These are phyloP conservation scores for Pyrus bretschneideri DNA, from an alignment of 306 rosid genomes.

Conservation along the genomic window DNA sequence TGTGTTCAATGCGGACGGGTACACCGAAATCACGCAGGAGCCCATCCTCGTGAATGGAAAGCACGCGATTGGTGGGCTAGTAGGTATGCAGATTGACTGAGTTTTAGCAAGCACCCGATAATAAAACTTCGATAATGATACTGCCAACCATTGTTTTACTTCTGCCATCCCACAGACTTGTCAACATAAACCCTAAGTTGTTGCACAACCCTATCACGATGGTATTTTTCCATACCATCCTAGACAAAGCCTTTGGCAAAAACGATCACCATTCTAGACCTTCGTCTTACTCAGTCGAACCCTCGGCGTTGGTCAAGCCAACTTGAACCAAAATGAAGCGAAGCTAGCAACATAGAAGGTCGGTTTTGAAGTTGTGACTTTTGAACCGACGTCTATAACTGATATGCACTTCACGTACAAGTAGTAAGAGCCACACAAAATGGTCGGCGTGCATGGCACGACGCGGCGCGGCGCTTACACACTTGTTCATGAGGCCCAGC, in stretches of 20 bases:
- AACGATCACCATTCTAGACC: not conserved
- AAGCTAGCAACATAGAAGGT: conserved; percentile 5
- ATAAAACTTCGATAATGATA: conserved; percentile 38
- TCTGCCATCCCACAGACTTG: conserved; percentile 32
- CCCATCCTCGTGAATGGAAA: conserved; percentile 26
- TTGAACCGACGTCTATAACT: not conserved
- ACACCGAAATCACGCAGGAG: not conserved
- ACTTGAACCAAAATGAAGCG: conserved; percentile 6
- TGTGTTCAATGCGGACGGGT: no score
- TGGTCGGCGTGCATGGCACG: conserved; percentile 1
- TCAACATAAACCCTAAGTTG: conserved; percentile 22
- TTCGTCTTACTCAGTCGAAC: not conserved
- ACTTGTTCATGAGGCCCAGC: conserved; percentile 1
- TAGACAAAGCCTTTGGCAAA: conserved; percentile 21
- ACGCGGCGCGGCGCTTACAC: not conserved
- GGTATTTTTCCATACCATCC: conserved; percentile 24
- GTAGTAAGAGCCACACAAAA: conserved; percentile 2
- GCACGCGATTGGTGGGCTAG: conserved; percentile 43
- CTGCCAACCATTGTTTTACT: conserved; percentile 38
- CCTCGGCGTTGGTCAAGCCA: not conserved
- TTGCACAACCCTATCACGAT: conserved; percentile 14
- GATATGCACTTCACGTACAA: not conserved
- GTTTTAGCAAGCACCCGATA: conserved; percentile 29
- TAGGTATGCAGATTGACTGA: conserved; percentile 22
- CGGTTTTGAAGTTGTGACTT: not conserved